A percentile compares a stretch with the other conserved stretches of the same genome.
phyloP scores from a whole-genome alignment of 148 eudicot genomes.

The Diospyros kaki region DNA sequence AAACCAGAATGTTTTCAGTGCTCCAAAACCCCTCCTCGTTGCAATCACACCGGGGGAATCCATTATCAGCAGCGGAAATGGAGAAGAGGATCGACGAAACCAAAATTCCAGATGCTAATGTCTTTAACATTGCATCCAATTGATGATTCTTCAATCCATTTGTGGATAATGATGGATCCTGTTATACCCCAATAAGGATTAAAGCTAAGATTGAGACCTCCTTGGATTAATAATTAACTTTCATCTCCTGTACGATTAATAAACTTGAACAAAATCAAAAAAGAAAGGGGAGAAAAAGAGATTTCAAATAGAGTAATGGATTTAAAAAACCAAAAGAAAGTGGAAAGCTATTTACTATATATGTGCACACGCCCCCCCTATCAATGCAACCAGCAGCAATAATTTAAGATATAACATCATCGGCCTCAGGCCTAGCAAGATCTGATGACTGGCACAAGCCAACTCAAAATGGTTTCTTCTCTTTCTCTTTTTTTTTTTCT shows the following conservation, averaged over 20 bases:
- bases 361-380: not conserved
- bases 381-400: not conserved
- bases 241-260: conserved; percentile 7
- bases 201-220: not conserved
- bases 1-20: conserved; percentile 51
- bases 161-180: not conserved
- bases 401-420: not conserved
- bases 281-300: no score
- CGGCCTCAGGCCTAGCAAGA: not conserved
- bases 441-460: not conserved
- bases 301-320: no score
- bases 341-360: not conserved
- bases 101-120: conserved; percentile 33
- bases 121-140: conserved; percentile 47
- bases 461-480: not conserved
- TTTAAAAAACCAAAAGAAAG: not conserved
- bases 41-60: conserved; percentile 49
- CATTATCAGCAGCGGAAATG: conserved; percentile 35
- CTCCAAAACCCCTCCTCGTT: conserved; percentile 80
- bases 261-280: conserved; percentile 3
- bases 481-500: no score
- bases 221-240: not conserved
- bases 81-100: conserved; percentile 33
- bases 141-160: conserved; percentile 23
- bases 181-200: not conserved